A percentile compares a stretch with the other conserved stretches of the same genome.
Evolutionary conservation across 768 basidiomycete species (phyloP).

Genomic region (Podaxis sp.): DNA sequence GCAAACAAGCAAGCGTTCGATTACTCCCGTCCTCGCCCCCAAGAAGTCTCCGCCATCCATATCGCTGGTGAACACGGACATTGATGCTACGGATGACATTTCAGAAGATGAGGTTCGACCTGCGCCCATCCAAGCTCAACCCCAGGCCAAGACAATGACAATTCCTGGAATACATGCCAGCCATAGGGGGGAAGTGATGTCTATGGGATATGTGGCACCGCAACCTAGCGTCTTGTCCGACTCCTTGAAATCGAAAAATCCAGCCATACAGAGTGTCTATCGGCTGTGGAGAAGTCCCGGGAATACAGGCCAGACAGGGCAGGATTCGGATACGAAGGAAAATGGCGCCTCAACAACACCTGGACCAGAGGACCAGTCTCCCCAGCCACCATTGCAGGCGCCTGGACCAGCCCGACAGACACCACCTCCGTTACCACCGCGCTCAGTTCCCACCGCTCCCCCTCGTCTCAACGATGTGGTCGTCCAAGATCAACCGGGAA

Average conservation of each 20-base stretch:
- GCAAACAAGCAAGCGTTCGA: constrained; percentile 7
- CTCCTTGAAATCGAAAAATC: constrained; percentile 39
- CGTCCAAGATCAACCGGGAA: neutral
- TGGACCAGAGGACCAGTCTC: neutral
- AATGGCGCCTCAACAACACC: neutral
- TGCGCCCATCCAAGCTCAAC: constrained; percentile 70
- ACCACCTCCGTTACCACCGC: constrained; percentile 49
- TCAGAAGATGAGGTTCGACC: constrained; percentile 24
- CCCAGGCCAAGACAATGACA: constrained; percentile 77
- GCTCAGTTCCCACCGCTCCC: constrained; percentile 22
- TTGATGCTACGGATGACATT: constrained; percentile 27
- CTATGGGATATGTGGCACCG: constrained; percentile 72
- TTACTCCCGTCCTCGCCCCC: constrained; percentile 21
- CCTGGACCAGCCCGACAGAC: constrained; percentile 17
- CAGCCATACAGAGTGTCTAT: constrained; percentile 67
- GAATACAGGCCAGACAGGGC: constrained; percentile 18
- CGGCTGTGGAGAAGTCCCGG: constrained; percentile 69
- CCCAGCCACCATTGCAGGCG: constrained; percentile 10
- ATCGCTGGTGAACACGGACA: constrained; percentile 32
- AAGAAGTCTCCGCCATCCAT: constrained; percentile 34
- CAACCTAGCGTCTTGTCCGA: constrained; percentile 29
- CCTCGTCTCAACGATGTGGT: constrained; percentile 2
- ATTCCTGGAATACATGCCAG: constrained; percentile 87
- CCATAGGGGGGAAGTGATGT: constrained; percentile 83
- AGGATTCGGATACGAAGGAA: constrained; percentile 17